Evolutionary conservation across 805 yeast genomes (phyloP).

Genomic region (Candida cerambycidarum): DNA sequence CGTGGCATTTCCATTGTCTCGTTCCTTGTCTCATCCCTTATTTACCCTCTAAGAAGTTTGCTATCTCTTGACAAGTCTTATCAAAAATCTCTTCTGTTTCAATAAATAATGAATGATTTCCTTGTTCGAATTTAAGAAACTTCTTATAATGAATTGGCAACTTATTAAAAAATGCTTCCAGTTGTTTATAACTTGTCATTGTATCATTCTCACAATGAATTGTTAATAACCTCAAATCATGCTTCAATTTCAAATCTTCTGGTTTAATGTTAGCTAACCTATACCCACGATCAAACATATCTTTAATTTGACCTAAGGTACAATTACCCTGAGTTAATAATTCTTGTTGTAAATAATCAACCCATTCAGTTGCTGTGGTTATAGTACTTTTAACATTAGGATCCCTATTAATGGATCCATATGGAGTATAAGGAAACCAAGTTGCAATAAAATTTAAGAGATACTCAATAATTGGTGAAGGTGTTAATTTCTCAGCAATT

Average conservation of each 20-base stretch:
- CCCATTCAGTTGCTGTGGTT: conserved; percentile 49
- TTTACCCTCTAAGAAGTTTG: background rate
- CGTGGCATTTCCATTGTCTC: too few relatives aligned
- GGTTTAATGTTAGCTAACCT: conserved; percentile 43
- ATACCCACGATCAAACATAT: conserved; percentile 62
- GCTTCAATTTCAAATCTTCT: conserved; percentile 9
- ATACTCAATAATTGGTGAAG: conserved; percentile 25
- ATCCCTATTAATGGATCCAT: conserved; percentile 14
- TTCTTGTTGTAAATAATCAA: conserved; percentile 41
- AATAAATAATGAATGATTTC: conserved; percentile 45
- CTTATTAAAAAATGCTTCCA: conserved; percentile 39
- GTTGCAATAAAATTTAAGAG: conserved; percentile 34
- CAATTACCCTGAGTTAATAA: conserved; percentile 33
- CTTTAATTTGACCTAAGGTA: conserved; percentile 59
- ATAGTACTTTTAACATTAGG: conserved; percentile 23
- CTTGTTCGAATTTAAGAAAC: conserved; percentile 24
- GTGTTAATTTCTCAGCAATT: conserved; percentile 57
- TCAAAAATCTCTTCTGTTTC: conserved; percentile 46
- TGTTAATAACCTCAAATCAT: conserved; percentile 35
- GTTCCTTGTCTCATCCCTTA: background rate
- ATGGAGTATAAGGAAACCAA: conserved; percentile 34
- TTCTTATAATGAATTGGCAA: conserved; percentile 33
- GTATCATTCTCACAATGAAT: conserved; percentile 63
- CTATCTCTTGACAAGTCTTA: conserved; percentile 10
- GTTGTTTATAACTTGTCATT: conserved; percentile 53